Evolutionary conservation across 441 rosid species (phyloP).

Genomic region (Pelargonium citronellum): DNA sequence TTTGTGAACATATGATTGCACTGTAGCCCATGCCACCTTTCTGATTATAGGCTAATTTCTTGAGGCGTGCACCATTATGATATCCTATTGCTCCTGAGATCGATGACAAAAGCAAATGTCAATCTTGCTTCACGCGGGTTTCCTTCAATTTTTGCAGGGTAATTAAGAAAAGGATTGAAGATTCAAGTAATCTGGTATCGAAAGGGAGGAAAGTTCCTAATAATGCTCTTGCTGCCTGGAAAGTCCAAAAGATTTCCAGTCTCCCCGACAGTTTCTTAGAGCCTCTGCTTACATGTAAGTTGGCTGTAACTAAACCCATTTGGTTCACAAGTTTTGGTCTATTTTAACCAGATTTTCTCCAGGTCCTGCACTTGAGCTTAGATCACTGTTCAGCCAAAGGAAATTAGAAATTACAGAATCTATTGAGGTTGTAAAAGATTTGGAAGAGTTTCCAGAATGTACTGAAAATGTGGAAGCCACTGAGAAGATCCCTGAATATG

Average conservation of each 20-base stretch:
- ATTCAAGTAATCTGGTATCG: conserved; percentile 54
- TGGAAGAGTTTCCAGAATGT: conserved; percentile 18
- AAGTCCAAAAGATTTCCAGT: conserved; percentile 32
- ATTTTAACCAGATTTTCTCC: conserved; percentile 29
- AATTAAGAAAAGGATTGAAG: conserved; percentile 44
- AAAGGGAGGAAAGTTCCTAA: conserved; percentile 46
- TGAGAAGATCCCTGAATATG: conserved; percentile 8
- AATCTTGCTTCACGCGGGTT: background rate
- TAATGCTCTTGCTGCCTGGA: conserved; percentile 43
- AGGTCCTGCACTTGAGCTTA: conserved; percentile 42
- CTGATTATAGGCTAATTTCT: background rate
- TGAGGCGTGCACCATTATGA: background rate
- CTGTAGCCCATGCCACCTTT: background rate
- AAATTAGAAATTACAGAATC: conserved; percentile 23
- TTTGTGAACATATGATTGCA: background rate
- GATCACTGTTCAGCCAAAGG: conserved; percentile 28
- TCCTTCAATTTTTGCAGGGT: conserved; percentile 38
- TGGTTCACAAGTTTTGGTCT: conserved; percentile 13
- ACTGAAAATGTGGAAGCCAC: conserved; percentile 10
- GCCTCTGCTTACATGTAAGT: conserved; percentile 67
- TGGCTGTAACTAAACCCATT: conserved; percentile 5
- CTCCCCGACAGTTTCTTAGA: conserved; percentile 37
- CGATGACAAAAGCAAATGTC: background rate
- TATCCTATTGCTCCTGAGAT: background rate
- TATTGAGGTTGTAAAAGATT: conserved; percentile 17